Conservation (phyloP, 768 basidiomycete genomes). For the Boletus sp. region DNA sequence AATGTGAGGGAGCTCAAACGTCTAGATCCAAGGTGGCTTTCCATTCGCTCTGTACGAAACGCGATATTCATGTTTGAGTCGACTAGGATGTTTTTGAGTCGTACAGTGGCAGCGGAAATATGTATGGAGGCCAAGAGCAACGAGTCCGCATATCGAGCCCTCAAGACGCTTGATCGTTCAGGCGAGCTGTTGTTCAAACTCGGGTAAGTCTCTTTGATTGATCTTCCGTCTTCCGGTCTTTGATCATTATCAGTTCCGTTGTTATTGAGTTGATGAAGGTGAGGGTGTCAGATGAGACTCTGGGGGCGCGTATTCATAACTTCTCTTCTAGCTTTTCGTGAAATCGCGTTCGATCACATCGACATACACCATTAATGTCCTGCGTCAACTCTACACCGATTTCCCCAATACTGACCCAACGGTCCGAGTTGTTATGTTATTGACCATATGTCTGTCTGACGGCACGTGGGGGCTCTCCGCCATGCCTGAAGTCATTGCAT, state of each 20-base stretch:
- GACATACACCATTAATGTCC: constrained; percentile 44
- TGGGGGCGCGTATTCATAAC: constrained; percentile 1
- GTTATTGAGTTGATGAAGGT: constrained; percentile 72
- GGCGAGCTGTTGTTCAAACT: constrained; percentile 69
- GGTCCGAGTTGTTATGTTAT: constrained; percentile 72
- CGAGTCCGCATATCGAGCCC: constrained; percentile 63
- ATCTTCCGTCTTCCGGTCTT: not conserved
- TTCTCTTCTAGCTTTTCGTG: constrained; percentile 55
- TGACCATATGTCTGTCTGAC: constrained; percentile 56
- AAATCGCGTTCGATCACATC: constrained; percentile 65
- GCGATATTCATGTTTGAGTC: constrained; percentile 3
- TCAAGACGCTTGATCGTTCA: constrained; percentile 64
- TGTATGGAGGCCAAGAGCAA: constrained; percentile 80
- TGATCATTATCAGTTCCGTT: constrained; percentile 33
- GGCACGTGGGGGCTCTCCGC: constrained; percentile 27
- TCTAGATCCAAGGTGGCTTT: constrained; percentile 61
- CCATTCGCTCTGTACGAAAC: not conserved
- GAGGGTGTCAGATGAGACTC: constrained; percentile 1
- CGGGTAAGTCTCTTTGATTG: constrained; percentile 41
- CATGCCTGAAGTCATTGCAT: constrained; percentile 23
- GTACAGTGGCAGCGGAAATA: constrained; percentile 80
- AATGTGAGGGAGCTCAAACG: constrained; percentile 73
- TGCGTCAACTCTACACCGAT: constrained; percentile 64
- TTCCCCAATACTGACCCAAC: constrained; percentile 60
- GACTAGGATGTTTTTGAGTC: constrained; percentile 74